Conservation (phyloP, 192 early-diverging fungal genomes). For the Rhizoclosmatium globosum region DNA sequence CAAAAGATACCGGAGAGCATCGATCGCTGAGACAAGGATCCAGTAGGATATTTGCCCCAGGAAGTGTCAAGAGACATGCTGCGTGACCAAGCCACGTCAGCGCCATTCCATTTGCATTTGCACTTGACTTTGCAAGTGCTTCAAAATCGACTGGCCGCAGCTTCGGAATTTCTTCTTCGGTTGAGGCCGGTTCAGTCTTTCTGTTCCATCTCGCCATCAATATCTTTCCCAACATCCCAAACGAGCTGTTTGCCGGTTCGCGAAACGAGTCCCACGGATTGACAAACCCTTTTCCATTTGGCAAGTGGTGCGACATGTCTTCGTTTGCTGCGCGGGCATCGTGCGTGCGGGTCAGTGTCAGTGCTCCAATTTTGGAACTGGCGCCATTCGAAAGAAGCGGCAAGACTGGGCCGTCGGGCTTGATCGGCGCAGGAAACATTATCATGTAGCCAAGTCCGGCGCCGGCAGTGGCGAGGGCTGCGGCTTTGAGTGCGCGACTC, state of each 20-base stretch:
- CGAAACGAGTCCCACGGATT: conserved; percentile 67
- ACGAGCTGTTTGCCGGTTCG: conserved; percentile 30
- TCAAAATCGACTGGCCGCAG: conserved; percentile 46
- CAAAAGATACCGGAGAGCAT: conserved; percentile 72
- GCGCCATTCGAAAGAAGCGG: no score
- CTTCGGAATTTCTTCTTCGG: background rate
- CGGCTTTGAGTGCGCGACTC: no score
- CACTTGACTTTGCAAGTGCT: conserved; percentile 25
- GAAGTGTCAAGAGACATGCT: conserved; percentile 67
- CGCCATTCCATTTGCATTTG: conserved; percentile 43
- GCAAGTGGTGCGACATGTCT: conserved; percentile 6
- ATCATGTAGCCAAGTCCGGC: no score
- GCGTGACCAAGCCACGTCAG: conserved; percentile 70
- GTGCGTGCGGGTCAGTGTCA: background rate
- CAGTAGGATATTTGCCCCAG: conserved; percentile 71
- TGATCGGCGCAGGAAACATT: no score
- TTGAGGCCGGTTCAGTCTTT: background rate
- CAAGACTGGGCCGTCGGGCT: no score
- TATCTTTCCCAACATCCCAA: background rate
- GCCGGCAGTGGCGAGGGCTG: no score
- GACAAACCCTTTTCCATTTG: conserved; percentile 48
- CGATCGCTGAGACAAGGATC: conserved; percentile 78
- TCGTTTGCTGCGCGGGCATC: background rate
- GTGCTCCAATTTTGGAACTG: background rate
- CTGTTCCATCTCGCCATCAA: background rate